A percentile compares a stretch with the other conserved stretches of the same genome.
These are phyloP conservation scores for Exutisphaerella laricina DNA, from an alignment of 2,329 filamentous ascomycete genomes.

Conservation along the genomic window DNA sequence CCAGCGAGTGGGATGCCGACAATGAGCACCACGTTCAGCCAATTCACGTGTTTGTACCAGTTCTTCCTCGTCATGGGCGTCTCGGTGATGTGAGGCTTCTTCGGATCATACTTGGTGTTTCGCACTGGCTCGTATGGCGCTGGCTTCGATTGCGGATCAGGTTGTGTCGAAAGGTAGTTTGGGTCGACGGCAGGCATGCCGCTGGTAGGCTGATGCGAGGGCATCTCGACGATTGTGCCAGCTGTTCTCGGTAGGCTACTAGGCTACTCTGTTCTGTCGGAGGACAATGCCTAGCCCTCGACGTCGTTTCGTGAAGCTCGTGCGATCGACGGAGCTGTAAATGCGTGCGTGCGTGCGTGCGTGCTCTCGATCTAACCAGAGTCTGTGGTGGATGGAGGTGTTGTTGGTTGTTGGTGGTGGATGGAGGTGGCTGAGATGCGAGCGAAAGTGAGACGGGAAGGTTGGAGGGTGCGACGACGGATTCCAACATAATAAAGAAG, in stretches of 20 bases:
- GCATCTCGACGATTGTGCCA: slow-evolving; percentile 36
- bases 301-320: neutral
- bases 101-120: slow-evolving; percentile 50
- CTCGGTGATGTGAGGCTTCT: slow-evolving; percentile 83
- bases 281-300: neutral
- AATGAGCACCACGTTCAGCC: slow-evolving; percentile 81
- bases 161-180: slow-evolving; percentile 16
- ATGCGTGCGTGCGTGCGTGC: no score
- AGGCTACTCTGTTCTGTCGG: neutral
- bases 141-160: slow-evolving; percentile 44
- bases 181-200: slow-evolving; percentile 17
- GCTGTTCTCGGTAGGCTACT: slow-evolving; percentile 1
- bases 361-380: no score
- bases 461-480: no score
- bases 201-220: slow-evolving; percentile 46
- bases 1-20: slow-evolving; percentile 70
- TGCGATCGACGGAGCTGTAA: no score
- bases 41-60: slow-evolving; percentile 91
- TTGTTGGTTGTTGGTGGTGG: neutral
- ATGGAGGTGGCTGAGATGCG: neutral
- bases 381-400: neutral
- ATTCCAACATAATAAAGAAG: no score
- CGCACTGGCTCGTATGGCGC: slow-evolving; percentile 45
- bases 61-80: slow-evolving; percentile 72
- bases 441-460: neutral